Percentiles rank a stretch among this genome's conserved stretches.
phyloP scores from a whole-genome alignment of 2,329 filamentous ascomycete species.

The Colletotrichum filicis region DNA sequence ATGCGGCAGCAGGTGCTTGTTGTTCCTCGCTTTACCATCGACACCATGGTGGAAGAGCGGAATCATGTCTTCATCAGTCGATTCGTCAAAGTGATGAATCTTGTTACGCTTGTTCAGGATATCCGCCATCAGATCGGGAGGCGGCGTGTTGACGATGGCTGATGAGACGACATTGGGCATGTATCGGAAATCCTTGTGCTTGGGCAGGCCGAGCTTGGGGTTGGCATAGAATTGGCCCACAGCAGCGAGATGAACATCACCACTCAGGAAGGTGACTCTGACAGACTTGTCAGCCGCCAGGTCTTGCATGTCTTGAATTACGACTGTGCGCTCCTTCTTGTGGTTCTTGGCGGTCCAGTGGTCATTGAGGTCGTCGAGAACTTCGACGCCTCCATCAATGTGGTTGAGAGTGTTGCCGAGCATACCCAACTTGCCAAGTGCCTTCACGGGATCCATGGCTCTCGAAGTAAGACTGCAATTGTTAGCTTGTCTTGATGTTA shows the following conservation, averaged over 20 bases:
- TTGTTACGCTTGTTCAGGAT: constrained; percentile 94
- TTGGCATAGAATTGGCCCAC: constrained; percentile 97
- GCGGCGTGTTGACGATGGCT: constrained; percentile 92
- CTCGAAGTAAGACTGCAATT: constrained; percentile 79
- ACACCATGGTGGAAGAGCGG: constrained; percentile 91
- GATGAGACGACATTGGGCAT: constrained; percentile 97
- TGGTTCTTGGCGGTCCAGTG: constrained; percentile 98
- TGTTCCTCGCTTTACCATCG: constrained; percentile 89
- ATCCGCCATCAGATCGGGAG: constrained; percentile 88
- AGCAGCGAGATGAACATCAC: constrained; percentile 92
- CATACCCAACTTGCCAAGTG: constrained; percentile 82
- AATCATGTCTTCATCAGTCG: constrained; percentile 96
- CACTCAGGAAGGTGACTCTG: constrained; percentile 89
- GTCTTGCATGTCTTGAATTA: constrained; percentile 93
- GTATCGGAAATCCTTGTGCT: constrained; percentile 93
- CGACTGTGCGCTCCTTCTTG: constrained; percentile 86
- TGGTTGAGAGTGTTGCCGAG: constrained; percentile 86
- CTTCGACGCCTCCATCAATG: constrained; percentile 91
- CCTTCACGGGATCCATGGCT: constrained; percentile 89
- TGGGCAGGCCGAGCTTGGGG: constrained; percentile 80
- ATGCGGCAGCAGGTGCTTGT: constrained; percentile 87
- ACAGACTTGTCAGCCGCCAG: constrained; percentile 93
- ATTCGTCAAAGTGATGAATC: constrained; percentile 74
- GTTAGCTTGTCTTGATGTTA: constrained; percentile 43
- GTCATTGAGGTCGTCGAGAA: constrained; percentile 92